Conservation (phyloP, 1,284 basidiomycete genomes). For the Ustilago curta region DNA sequence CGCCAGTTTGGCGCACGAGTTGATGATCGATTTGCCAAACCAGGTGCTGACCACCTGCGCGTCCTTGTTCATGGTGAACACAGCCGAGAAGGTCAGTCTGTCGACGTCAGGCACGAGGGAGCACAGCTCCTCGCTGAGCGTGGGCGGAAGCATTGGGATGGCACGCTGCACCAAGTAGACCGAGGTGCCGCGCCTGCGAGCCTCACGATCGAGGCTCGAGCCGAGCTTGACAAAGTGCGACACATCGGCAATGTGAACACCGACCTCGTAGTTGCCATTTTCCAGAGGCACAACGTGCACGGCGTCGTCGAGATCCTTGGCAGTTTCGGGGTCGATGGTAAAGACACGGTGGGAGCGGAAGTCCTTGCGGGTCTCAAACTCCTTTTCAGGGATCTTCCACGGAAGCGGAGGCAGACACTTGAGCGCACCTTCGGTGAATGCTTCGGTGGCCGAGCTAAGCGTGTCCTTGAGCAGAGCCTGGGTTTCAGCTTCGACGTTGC, state of each 20-base stretch:
- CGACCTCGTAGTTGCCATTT: constrained; percentile 89
- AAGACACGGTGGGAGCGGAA: constrained; percentile 86
- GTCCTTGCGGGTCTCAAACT: constrained; percentile 87
- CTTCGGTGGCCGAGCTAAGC: constrained; percentile 73
- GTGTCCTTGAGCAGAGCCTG: constrained; percentile 97
- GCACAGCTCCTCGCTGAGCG: constrained; percentile 90
- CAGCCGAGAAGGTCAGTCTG: constrained; percentile 80
- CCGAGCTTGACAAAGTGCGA: constrained; percentile 94
- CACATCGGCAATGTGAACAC: constrained; percentile 95
- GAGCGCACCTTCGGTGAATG: constrained; percentile 77
- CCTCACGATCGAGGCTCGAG: constrained; percentile 95
- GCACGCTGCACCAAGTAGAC: constrained; percentile 95
- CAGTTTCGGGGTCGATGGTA: constrained; percentile 89
- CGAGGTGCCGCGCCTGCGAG: constrained; percentile 93
- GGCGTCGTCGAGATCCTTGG: constrained; percentile 95
- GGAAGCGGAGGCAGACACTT: constrained; percentile 95
- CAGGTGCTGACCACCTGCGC: constrained; percentile 86
- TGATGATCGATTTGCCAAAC: constrained; percentile 93
- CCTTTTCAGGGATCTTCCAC: constrained; percentile 93
- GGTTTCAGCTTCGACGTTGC: constrained; percentile 96
- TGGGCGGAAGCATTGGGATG: constrained; percentile 94
- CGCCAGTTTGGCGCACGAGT: constrained; percentile 85
- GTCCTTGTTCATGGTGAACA: constrained; percentile 85
- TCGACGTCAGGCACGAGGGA: constrained; percentile 88
- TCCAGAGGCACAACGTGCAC: constrained; percentile 87